Base-by-base conservation (phyloP, 331 rosid genomes). In the Cydonia oblonga region DNA sequence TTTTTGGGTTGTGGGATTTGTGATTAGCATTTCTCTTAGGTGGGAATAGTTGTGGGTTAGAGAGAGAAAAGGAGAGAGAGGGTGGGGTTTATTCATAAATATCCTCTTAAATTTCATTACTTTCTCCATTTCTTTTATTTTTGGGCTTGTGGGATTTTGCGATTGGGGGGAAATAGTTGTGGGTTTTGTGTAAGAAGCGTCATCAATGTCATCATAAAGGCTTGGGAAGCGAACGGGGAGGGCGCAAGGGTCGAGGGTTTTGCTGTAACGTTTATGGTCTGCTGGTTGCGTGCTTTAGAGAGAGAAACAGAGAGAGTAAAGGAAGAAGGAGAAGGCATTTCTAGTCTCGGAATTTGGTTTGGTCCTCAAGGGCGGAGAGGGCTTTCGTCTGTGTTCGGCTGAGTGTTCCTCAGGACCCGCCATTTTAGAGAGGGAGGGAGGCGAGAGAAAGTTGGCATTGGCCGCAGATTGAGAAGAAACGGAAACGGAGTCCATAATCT, bases 191-290 rank as follows among this genome's bases (percentile, higher is more conserved):
- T 18, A 22, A 35, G 68, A 68, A 72, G 81, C 86, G 87, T 90
- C 90, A 88, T 87, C 87, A 75, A 78, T 84, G 87, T 76, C 86
- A 76, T 80, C 87, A 75, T 75, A 72, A 73, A 66, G 72, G 79
- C 66, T 79, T 7, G 12, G 74, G 77, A 78, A 75, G 64, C 68
- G 78, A 57, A 77, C 78, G 83, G 77, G 60, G 53, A 32, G 26
- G 38, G 61, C 85, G 40, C 75, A 79, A 76, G 28, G 71, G 33
- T 33, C 89, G 68, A 88, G 76, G 59, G 63, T n/a, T 16, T 69
- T 64, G 61, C 73, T 63, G 20, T 67, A 63, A 49, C 73, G 85
- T 76, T 62, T 64, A 71, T 72, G 64, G 66, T 77, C 75, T 40
- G 40, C 67, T 68, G 67, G 76, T 73, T 57, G 79, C 61, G 78